Evolutionary conservation across 2,329 filamentous ascomycete genomes (phyloP), one percentile per base, ranked within the genome.

Genomic region (Fusarium cyanostomum): DNA sequence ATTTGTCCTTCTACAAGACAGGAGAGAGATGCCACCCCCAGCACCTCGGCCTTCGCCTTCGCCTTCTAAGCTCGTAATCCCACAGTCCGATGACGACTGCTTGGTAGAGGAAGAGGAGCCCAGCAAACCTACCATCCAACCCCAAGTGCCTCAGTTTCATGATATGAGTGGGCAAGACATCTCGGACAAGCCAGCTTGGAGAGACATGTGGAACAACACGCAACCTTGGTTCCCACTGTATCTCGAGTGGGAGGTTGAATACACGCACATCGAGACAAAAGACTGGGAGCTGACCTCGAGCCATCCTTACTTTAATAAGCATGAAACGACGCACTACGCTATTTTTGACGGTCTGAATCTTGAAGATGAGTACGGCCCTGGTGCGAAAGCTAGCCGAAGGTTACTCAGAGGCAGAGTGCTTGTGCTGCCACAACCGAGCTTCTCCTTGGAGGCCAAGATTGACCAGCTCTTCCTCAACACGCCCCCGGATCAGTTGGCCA

Each of bases 191-290:
- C n/a, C n/a, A n/a, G n/a, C n/a, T n/a, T n/a, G n/a, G n/a, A 59
- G 76, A 3, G 75, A 77, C 51, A 64, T 51, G 2, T 79, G 76
- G 77, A 63, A 53, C 3, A 48, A 70, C 37, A 64, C 59, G 0
- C 77, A 81, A 49, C 74, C 78, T 0, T 80, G 72, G 72, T 74
- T 73, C 30, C 79, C 79, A 0, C 66, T 81, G 1, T 81, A 73
- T 39, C 42, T 77, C 4, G 80, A 81, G 62, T 82, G 78, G 79
- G 77, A 81, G 56, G 73, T 60, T 3, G 70, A 75, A 43, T 81
- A 81, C 59, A 71, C 64, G 15, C 76, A 81, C 61, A 68, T 80
- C 8, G n/a, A 13, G 3, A 31, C 7, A 5, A 10, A 34, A 8
- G 9, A 28, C 4, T 51, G 46, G 46, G 8, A 5, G 9, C 16